Percentiles rank a stretch among this genome's conserved stretches.
These are phyloP conservation scores for Cladophialophora exuberans DNA, from an alignment of 2,329 filamentous ascomycete species.

Conservation along the genomic window DNA sequence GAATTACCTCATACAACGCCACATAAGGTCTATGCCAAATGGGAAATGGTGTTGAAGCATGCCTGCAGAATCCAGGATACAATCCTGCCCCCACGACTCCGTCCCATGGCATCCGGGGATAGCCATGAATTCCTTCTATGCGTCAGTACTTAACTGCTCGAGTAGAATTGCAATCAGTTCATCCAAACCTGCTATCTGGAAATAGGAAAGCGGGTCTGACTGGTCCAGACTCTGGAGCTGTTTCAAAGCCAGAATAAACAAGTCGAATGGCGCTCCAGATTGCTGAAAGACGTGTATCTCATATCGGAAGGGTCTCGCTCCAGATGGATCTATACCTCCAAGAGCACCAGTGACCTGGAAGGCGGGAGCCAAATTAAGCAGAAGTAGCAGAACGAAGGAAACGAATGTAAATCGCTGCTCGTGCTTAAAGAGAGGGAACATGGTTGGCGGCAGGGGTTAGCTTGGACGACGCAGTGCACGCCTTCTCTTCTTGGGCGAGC, in stretches of 20 bases:
- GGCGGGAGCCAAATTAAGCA: conserved; percentile 13
- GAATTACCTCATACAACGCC: conserved; percentile 58
- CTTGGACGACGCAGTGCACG: not conserved
- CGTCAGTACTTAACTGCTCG: conserved; percentile 11
- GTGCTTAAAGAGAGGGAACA: conserved; percentile 10
- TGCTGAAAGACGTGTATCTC: conserved; percentile 70
- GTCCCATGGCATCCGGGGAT: conserved; percentile 66
- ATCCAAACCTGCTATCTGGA: conserved; percentile 75
- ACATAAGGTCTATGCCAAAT: conserved; percentile 86
- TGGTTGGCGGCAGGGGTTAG: conserved; percentile 5
- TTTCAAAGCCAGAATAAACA: conserved; percentile 75
- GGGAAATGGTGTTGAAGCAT: conserved; percentile 74
- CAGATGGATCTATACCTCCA: conserved; percentile 35
- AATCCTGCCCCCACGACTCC: conserved; percentile 45
- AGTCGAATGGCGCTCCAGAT: conserved; percentile 66
- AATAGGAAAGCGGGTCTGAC: conserved; percentile 70
- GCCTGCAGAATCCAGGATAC: conserved; percentile 73
- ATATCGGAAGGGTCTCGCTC: conserved; percentile 52
- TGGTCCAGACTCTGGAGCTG: conserved; percentile 72
- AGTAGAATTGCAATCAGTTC: conserved; percentile 16
- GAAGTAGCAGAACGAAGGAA: conserved; percentile 7
- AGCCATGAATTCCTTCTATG: conserved; percentile 78
- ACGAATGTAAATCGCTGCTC: not conserved
- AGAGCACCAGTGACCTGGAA: conserved; percentile 36
- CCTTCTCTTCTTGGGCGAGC: not conserved